These are phyloP conservation scores for Aspergillaceae sp. DNA, from an alignment of 2,329 filamentous ascomycete species.

Conservation along the genomic window DNA sequence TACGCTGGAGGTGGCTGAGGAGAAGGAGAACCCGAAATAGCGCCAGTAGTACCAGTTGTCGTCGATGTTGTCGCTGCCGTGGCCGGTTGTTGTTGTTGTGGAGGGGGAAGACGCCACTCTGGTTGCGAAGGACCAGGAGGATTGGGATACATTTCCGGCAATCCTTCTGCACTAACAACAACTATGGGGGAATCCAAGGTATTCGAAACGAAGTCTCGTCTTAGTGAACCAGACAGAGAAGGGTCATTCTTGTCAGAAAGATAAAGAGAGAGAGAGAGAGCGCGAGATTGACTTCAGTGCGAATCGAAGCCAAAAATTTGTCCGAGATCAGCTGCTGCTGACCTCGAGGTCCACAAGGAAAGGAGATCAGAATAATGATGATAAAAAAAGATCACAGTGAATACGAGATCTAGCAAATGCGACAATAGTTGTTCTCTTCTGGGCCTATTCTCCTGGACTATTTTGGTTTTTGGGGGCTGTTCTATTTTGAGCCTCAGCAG, in stretches of 20 bases:
- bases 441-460: too few relatives aligned
- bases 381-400: neutral
- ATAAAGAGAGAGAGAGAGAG: neutral
- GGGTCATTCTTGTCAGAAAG: neutral
- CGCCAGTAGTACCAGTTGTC: slow-evolving; percentile 7
- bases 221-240: too few relatives aligned
- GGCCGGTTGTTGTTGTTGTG: neutral
- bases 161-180: neutral
- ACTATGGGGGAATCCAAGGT: too few relatives aligned
- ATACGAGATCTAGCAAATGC: neutral
- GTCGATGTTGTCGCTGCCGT: slow-evolving; percentile 11
- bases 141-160: slow-evolving; percentile 24
- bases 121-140: slow-evolving; percentile 24
- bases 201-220: too few relatives aligned
- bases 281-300: neutral
- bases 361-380: neutral
- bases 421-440: neutral
- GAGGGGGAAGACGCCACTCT: slow-evolving; percentile 29
- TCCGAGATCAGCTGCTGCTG: neutral
- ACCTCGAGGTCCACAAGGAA: neutral
- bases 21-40: slow-evolving; percentile 12
- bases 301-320: neutral
- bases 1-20: slow-evolving; percentile 21
- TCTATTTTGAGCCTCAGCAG: too few relatives aligned
- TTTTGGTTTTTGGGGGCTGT: too few relatives aligned